phyloP scores from a whole-genome alignment of 2,329 filamentous ascomycete genomes.

The Colletotrichum godetiae region DNA sequence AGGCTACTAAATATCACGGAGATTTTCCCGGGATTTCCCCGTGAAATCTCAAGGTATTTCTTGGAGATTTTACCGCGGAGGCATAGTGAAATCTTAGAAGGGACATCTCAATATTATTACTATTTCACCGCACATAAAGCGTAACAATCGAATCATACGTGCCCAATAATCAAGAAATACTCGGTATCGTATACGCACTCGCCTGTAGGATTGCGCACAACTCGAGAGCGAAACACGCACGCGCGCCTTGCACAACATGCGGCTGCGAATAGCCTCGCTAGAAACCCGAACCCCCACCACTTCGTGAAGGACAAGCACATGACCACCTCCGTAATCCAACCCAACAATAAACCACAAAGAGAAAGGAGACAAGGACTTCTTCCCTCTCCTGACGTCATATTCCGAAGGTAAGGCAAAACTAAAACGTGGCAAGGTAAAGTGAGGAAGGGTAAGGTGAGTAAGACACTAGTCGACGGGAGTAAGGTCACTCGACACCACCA shows the following conservation, averaged over 20 bases:
- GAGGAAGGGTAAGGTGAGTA: background rate
- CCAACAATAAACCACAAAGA: background rate
- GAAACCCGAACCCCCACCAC: background rate
- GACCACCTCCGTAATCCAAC: background rate
- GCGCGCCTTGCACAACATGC: background rate
- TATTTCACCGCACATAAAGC: too few relatives aligned
- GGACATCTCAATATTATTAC: too few relatives aligned
- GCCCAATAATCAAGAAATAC: too few relatives aligned
- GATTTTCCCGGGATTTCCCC: too few relatives aligned
- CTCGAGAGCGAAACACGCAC: background rate
- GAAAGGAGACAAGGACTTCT: background rate
- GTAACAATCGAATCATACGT: too few relatives aligned
- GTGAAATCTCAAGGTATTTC: too few relatives aligned
- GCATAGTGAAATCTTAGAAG: too few relatives aligned
- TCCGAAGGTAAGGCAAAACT: background rate
- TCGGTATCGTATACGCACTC: too few relatives aligned
- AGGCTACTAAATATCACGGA: too few relatives aligned
- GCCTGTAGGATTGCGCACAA: too few relatives aligned
- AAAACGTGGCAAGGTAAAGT: background rate
- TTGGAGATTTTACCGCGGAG: too few relatives aligned
- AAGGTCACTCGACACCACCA: conserved; percentile 26
- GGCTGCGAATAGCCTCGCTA: background rate
- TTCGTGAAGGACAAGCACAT: background rate
- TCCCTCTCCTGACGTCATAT: conserved; percentile 4
- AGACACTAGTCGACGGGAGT: background rate